Evolutionary conservation across 2,329 filamentous ascomycete genomes (phyloP).

Genomic region (Akanthomyces uredinophilus): DNA sequence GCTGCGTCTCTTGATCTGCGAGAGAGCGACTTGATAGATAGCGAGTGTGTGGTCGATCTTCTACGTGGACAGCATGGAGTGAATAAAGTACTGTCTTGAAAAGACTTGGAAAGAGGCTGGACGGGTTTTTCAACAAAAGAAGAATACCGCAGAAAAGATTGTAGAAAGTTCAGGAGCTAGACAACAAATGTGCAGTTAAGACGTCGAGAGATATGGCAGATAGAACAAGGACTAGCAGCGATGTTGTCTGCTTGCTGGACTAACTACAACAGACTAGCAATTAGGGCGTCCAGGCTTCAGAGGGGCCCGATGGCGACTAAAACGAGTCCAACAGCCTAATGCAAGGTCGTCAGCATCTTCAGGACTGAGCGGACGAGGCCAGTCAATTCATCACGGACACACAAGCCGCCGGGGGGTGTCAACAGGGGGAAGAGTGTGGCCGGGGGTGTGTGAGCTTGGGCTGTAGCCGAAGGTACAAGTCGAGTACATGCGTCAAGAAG

Average conservation of each 20-base stretch:
- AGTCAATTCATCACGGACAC: not conserved
- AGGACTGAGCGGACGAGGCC: slow-evolving; percentile 4
- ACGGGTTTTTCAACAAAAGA: not conserved
- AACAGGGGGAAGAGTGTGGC: not conserved
- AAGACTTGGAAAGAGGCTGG: not conserved
- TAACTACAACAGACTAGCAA: not conserved
- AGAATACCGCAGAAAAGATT: too few species aligned
- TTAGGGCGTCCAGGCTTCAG: not conserved
- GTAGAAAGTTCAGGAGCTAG: not conserved
- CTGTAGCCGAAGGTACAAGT: slow-evolving; percentile 10
- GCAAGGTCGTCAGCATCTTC: not conserved
- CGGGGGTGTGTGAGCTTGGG: not conserved
- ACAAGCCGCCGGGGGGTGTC: not conserved
- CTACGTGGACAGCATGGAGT: not conserved
- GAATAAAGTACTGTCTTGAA: not conserved
- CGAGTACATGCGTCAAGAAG: not conserved
- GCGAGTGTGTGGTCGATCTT: not conserved
- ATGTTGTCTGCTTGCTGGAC: not conserved
- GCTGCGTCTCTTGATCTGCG: not conserved
- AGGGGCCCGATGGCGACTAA: not conserved
- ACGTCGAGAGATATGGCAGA: not conserved
- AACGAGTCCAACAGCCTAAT: not conserved
- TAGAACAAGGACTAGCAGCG: not conserved
- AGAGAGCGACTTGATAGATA: not conserved
- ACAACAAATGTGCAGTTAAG: not conserved